Evolutionary conservation across 148 eudicot species (phyloP).

Genomic region (Cornus kousa): DNA sequence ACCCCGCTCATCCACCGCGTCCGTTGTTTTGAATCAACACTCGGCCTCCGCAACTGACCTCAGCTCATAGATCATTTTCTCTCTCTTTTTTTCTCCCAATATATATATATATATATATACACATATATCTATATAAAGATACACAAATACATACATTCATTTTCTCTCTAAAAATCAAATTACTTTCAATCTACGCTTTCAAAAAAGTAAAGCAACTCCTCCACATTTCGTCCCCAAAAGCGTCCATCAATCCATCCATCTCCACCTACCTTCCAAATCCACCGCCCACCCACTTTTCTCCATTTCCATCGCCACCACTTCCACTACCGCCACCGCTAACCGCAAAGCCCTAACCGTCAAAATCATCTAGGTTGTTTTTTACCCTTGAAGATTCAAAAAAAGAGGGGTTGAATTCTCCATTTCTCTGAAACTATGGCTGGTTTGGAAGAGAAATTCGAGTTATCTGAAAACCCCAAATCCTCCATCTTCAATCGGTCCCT

Average conservation of each 20-base stretch:
- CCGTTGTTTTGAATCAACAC: too few relatives aligned
- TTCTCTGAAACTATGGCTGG: conserved; percentile 4
- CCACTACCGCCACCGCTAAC: not conserved
- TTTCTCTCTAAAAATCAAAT: not conserved
- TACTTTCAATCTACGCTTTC: conserved; percentile 14
- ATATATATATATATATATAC: too few relatives aligned
- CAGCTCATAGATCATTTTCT: not conserved
- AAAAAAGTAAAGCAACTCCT: conserved; percentile 5
- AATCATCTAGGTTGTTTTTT: too few relatives aligned
- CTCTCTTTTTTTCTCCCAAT: not conserved
- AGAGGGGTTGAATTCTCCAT: not conserved
- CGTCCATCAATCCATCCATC: not conserved
- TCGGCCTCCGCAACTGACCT: not conserved
- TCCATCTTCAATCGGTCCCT: conserved; percentile 53
- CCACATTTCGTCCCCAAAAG: too few relatives aligned
- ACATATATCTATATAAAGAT: too few relatives aligned
- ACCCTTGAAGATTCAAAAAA: too few relatives aligned
- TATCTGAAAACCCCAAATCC: conserved; percentile 9
- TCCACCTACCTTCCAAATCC: conserved; percentile 2
- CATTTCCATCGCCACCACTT: not conserved
- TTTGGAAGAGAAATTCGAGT: conserved; percentile 12
- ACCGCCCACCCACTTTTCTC: not conserved
- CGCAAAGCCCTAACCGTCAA: not conserved
- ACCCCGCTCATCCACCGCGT: too few relatives aligned
- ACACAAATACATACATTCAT: not conserved